These are phyloP conservation scores for Thelonectria olida DNA, from an alignment of 2,329 filamentous ascomycete species.

Conservation along the genomic window DNA sequence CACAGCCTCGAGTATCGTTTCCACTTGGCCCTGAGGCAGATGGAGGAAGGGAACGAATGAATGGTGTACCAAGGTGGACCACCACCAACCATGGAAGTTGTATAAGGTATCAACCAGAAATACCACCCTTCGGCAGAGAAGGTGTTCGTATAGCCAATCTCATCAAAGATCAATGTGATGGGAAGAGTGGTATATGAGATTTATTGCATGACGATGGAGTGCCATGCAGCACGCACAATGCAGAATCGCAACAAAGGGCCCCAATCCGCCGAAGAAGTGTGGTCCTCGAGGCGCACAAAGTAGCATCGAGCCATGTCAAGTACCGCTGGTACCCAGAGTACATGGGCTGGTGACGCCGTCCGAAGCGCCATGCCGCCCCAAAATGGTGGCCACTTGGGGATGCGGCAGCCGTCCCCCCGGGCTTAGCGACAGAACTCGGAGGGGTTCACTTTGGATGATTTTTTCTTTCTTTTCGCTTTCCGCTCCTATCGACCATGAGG, in stretches of 20 bases:
- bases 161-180: slow-evolving; percentile 4
- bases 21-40: too few relatives aligned
- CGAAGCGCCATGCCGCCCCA: slow-evolving; percentile 41
- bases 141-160: slow-evolving; percentile 6
- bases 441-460: background rate
- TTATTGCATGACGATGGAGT: slow-evolving; percentile 6
- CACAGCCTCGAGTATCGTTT: too few relatives aligned
- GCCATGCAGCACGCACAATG: slow-evolving; percentile 3
- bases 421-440: slow-evolving; percentile 30
- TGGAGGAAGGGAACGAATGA: background rate
- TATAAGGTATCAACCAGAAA: background rate
- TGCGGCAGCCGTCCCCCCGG: slow-evolving; percentile 19
- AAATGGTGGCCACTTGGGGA: slow-evolving; percentile 19
- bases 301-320: slow-evolving; percentile 15
- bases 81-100: too few relatives aligned
- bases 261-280: background rate
- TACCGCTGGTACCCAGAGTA: slow-evolving; percentile 28
- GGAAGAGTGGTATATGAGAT: slow-evolving; percentile 4
- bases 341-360: slow-evolving; percentile 35
- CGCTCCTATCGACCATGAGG: too few relatives aligned
- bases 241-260: background rate
- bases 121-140: background rate
- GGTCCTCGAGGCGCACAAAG: slow-evolving; percentile 6
- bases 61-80: background rate
- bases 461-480: slow-evolving; percentile 10